phyloP scores from a whole-genome alignment of 352 stramenopile species.

The Phytophthora macrochlamydospora region DNA sequence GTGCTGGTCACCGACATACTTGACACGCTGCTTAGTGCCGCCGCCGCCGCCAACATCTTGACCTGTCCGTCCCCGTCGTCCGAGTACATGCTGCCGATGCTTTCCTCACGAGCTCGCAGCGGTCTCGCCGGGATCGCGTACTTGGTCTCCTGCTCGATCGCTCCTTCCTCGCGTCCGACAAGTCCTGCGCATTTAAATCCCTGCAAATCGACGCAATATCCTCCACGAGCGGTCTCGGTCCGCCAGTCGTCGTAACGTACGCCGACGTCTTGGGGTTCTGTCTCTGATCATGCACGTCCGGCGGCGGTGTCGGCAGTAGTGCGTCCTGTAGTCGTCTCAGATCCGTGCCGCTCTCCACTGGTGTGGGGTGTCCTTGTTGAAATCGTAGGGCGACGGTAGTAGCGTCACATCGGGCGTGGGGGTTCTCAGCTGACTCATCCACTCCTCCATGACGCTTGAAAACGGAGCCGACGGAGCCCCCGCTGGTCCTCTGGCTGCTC shows the following conservation, averaged over 20 bases:
- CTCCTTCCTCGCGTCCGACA: constrained; percentile 31
- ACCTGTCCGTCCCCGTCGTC: constrained; percentile 39
- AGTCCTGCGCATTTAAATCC: constrained; percentile 77
- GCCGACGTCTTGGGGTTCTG: constrained; percentile 68
- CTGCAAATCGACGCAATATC: constrained; percentile 82
- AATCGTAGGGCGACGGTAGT: constrained; percentile 79
- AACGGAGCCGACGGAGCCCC: constrained; percentile 55
- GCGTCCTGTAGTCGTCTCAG: constrained; percentile 76
- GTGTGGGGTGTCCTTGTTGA: constrained; percentile 77
- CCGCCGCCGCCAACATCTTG: constrained; percentile 29
- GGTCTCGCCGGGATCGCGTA: constrained; percentile 29
- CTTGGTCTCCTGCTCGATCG: constrained; percentile 31
- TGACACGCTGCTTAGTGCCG: constrained; percentile 36
- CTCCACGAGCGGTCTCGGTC: constrained; percentile 64
- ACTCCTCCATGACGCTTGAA: constrained; percentile 77
- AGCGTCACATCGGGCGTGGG: constrained; percentile 82
- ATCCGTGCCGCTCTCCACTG: constrained; percentile 73
- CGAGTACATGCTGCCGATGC: constrained; percentile 31
- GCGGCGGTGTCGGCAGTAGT: constrained; percentile 70
- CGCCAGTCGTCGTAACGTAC: constrained; percentile 49
- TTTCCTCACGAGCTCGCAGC: constrained; percentile 36
- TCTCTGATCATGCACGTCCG: constrained; percentile 59
- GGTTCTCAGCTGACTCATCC: constrained; percentile 80
- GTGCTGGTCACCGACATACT: constrained; percentile 23
- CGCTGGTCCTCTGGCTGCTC: constrained; percentile 19